Conservation (phyloP, 257 asterid species). For the Solanum paucissectum region DNA sequence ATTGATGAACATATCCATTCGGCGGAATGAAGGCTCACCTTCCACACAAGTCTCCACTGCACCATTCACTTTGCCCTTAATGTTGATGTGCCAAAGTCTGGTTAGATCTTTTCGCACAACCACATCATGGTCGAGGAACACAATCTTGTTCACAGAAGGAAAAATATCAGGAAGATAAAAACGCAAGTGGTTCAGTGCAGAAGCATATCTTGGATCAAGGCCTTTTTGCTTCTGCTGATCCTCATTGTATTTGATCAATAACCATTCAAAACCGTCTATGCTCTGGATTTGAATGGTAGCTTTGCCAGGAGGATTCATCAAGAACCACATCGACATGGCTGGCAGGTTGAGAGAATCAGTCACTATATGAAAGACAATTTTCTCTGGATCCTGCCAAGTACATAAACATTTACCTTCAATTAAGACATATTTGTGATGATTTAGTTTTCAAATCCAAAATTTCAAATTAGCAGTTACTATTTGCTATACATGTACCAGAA, state of each 20-base stretch:
- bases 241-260: conserved; percentile 37
- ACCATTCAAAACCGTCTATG: conserved; percentile 48
- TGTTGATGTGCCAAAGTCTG: conserved; percentile 58
- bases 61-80: conserved; percentile 77
- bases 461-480: neutral
- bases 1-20: conserved; percentile 66
- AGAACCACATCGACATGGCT: conserved; percentile 92
- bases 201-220: conserved; percentile 57
- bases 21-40: conserved; percentile 59
- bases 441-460: neutral
- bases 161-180: conserved; percentile 88
- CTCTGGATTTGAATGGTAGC: conserved; percentile 68
- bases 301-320: conserved; percentile 62
- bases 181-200: conserved; percentile 77
- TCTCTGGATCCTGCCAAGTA: conserved; percentile 59
- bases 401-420: conserved; percentile 5
- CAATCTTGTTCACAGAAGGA: conserved; percentile 57
- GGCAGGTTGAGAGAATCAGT: conserved; percentile 76
- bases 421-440: neutral
- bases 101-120: conserved; percentile 78
- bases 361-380: conserved; percentile 69
- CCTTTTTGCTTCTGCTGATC: conserved; percentile 46
- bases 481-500: neutral
- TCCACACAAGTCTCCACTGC: conserved; percentile 76
- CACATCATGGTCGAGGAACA: conserved; percentile 93